phyloP scores from a whole-genome alignment of 2,329 filamentous ascomycete genomes.

The Arthroderma sp. region DNA sequence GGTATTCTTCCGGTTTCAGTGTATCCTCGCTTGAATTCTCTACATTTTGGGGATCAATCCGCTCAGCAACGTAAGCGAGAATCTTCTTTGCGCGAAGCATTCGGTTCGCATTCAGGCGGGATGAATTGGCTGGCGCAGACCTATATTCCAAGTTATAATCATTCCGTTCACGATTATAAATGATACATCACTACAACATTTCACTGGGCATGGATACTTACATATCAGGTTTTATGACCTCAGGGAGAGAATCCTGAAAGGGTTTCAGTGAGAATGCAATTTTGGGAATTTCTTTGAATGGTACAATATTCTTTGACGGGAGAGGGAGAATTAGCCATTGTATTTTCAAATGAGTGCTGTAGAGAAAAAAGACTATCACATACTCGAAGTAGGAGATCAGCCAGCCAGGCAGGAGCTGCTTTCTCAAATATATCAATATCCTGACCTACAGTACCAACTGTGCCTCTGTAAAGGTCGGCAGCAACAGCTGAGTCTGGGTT shows the following conservation, averaged over 20 bases:
- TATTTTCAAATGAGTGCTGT: neutral
- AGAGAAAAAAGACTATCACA: constrained; percentile 15
- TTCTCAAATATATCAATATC: constrained; percentile 78
- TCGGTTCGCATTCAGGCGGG: constrained; percentile 85
- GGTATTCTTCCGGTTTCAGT: constrained; percentile 76
- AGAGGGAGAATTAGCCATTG: neutral
- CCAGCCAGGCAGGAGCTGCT: constrained; percentile 80
- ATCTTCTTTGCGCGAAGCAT: constrained; percentile 97
- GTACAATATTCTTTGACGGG: constrained; percentile 57
- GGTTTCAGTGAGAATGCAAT: constrained; percentile 88
- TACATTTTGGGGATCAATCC: constrained; percentile 60
- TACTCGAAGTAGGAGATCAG: constrained; percentile 66
- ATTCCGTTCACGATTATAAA: neutral
- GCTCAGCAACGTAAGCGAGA: constrained; percentile 77
- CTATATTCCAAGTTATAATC: neutral
- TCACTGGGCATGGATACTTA: constrained; percentile 25
- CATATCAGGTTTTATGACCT: constrained; percentile 60
- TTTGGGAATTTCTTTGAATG: constrained; percentile 84
- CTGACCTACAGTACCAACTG: constrained; percentile 61
- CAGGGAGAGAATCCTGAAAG: constrained; percentile 60
- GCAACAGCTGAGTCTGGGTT: constrained; percentile 50
- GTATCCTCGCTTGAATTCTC: constrained; percentile 44
- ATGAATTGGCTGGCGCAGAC: constrained; percentile 47
- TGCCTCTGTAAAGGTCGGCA: constrained; percentile 84
- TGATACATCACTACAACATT: neutral